Base-by-base conservation (phyloP, 805 yeast species). In the Spathaspora passalidarum region DNA sequence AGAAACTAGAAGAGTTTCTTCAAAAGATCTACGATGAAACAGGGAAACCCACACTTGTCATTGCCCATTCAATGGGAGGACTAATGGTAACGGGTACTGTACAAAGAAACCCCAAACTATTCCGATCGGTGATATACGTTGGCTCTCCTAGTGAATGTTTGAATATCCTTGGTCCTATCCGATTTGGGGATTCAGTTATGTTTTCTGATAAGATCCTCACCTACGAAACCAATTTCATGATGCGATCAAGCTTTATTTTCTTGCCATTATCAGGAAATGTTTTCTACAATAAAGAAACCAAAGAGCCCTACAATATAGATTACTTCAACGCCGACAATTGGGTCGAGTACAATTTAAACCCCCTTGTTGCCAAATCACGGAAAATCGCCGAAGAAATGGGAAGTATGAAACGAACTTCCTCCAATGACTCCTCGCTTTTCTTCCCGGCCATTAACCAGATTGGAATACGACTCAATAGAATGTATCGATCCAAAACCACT, bases 11-110 rank as follows among this genome's bases (percentile, higher is more conserved):
- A 26, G 63, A 72, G n/a, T 73, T 72, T 41, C 61, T 88, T 13
- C 54, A 55, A 16, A 57, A 69, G 5, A 65, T 88, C 21, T 72
- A 77, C 39, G 60, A 69, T 9, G 56, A 63, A 20, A 78, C 77
- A 0, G 80, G 80, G 14, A 76, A 77, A 49, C 89, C 87, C 10
- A 76, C 83, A 0, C 66, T 84, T 20, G 80, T 91, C 1, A 80
- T 91, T 43, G 94, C 94, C 0, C 97, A 91, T 62, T 89, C 96
- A 0, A 90, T 91, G 97, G 97, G 97, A 44, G 97, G 97, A 0
- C 60, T 91, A 26, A 76, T 91, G 5, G 81, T 96, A 0, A 96
- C 89, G 59, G 83, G 85, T 46, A 88, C 86, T 0, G 69, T 91
- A 73, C 86, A 84, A 44, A 68, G 69, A 43, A 76, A 80, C 48